phyloP scores from a whole-genome alignment of 2,329 filamentous ascomycete species.

The Periconia macrospinosa region DNA sequence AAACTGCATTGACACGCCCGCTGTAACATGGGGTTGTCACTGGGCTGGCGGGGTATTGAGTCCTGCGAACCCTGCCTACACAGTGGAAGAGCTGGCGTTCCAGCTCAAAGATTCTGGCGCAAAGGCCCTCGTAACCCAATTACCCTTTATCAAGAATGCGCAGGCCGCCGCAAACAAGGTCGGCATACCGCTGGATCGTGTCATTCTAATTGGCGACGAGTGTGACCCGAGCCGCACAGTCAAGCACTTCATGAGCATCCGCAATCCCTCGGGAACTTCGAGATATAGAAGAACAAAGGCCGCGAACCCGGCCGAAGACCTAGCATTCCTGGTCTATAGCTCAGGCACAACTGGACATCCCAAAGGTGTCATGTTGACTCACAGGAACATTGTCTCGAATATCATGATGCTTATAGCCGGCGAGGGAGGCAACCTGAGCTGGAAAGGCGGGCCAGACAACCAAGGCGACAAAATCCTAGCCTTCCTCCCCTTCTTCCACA shows the following conservation, averaged over 20 bases:
- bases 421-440: constrained; percentile 56
- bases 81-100: constrained; percentile 77
- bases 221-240: constrained; percentile 60
- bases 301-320: constrained; percentile 69
- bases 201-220: constrained; percentile 75
- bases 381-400: constrained; percentile 81
- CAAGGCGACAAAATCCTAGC: constrained; percentile 74
- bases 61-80: constrained; percentile 90
- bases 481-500: constrained; percentile 87
- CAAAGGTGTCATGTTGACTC: constrained; percentile 87
- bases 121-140: constrained; percentile 74
- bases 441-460: constrained; percentile 61
- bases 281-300: constrained; percentile 64
- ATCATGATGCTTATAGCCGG: constrained; percentile 46
- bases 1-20: constrained; percentile 81
- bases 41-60: constrained; percentile 83
- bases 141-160: constrained; percentile 65
- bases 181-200: constrained; percentile 70
- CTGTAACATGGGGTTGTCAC: constrained; percentile 74
- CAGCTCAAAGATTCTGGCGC: constrained; percentile 80
- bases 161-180: constrained; percentile 68
- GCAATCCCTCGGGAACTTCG: constrained; percentile 63
- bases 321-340: constrained; percentile 85
- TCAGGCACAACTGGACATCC: constrained; percentile 89
- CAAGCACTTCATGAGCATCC: constrained; percentile 73